Conservation (phyloP, 139 green algal genomes). For the Coccomyxa sp. region DNA sequence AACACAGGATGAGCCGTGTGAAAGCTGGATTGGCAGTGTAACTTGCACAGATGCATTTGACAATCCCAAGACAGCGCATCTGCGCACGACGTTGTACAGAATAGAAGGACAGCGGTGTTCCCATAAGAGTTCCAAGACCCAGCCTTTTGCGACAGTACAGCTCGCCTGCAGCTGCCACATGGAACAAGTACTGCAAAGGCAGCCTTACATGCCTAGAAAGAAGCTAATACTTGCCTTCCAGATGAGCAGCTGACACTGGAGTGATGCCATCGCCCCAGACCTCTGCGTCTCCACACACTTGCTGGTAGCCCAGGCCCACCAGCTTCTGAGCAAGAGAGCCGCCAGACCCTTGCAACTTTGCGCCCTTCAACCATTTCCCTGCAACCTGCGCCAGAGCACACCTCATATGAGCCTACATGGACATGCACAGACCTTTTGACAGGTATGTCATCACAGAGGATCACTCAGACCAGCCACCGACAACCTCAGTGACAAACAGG, state of each 20-base stretch:
- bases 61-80: no score
- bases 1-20: neutral
- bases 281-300: constrained; percentile 64
- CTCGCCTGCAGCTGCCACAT: no score
- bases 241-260: constrained; percentile 52
- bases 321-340: constrained; percentile 27
- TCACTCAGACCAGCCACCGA: neutral
- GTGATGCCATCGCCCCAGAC: constrained; percentile 75
- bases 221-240: constrained; percentile 33
- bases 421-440: neutral
- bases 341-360: constrained; percentile 19
- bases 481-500: neutral
- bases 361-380: constrained; percentile 67
- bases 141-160: no score
- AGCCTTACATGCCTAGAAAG: no score
- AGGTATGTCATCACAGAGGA: neutral
- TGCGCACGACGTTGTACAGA: no score
- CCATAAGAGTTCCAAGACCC: no score
- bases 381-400: constrained; percentile 32
- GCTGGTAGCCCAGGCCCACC: constrained; percentile 70
- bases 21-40: no score
- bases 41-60: no score
- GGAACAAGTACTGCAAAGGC: no score
- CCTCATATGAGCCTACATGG: neutral
- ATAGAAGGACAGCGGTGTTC: no score